Evolutionary conservation across 2,329 filamentous ascomycete species (phyloP).

Genomic region (Colletotrichum sp.): DNA sequence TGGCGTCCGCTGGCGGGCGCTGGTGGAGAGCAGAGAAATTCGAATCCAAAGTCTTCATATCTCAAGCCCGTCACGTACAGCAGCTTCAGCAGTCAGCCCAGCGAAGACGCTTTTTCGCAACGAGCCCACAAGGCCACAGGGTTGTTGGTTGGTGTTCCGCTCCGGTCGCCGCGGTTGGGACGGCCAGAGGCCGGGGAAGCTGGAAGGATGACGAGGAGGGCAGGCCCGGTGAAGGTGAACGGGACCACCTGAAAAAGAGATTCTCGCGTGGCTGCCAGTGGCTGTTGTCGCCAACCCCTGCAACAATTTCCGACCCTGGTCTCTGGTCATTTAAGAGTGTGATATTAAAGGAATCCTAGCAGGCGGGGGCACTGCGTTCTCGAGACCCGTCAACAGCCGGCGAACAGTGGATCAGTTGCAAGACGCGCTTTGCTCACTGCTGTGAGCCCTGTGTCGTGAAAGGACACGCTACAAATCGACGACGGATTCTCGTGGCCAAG

Average conservation of each 20-base stretch:
- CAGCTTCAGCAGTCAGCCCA: background rate
- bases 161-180: background rate
- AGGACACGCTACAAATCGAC: background rate
- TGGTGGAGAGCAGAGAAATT: background rate
- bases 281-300: background rate
- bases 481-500: background rate
- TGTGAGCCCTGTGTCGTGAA: background rate
- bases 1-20: background rate
- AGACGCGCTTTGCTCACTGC: background rate
- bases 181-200: background rate
- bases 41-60: background rate
- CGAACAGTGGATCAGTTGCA: background rate
- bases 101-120: background rate
- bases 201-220: background rate
- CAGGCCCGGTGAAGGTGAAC: background rate
- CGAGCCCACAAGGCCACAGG: background rate
- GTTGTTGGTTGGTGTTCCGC: background rate
- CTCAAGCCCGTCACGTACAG: background rate
- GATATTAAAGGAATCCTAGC: constrained; percentile 1
- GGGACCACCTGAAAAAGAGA: background rate
- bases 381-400: background rate
- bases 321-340: constrained; percentile 10
- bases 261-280: background rate
- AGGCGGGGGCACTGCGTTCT: background rate
- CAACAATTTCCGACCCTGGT: constrained; percentile 16